Conservation (phyloP, 345 rosid genomes). For the Viola odorata region DNA sequence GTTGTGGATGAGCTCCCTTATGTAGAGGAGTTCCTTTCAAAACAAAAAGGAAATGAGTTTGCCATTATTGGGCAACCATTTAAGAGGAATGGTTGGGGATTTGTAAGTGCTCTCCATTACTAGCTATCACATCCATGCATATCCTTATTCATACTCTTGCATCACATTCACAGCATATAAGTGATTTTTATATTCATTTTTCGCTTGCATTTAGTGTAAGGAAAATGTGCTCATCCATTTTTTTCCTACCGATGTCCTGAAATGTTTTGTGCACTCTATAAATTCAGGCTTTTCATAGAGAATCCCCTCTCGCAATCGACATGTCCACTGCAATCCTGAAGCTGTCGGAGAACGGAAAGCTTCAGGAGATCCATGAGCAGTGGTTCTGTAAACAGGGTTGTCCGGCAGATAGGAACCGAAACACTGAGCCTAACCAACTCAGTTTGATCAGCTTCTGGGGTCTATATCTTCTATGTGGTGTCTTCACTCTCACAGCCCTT, state of each 20-base stretch:
- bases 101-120: constrained; percentile 51
- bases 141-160: not conserved
- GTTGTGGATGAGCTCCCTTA: constrained; percentile 79
- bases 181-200: no score
- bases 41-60: constrained; percentile 29
- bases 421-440: constrained; percentile 49
- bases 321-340: constrained; percentile 79
- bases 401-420: constrained; percentile 20
- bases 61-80: constrained; percentile 73
- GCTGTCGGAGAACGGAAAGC: constrained; percentile 66
- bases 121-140: constrained; percentile 7
- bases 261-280: no score
- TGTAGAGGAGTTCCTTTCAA: constrained; percentile 59
- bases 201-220: no score
- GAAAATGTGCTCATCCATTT: no score
- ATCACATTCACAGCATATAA: not conserved
- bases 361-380: constrained; percentile 48
- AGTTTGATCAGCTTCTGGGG: constrained; percentile 75
- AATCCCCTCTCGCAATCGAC: constrained; percentile 65
- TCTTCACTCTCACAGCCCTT: constrained; percentile 39
- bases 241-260: no score
- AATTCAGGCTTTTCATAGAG: constrained; percentile 70
- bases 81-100: constrained; percentile 89
- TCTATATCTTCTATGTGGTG: constrained; percentile 55
- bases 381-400: constrained; percentile 68